These are phyloP conservation scores for Solanum clarkiae DNA, from an alignment of 257 asterid genomes.

Conservation along the genomic window DNA sequence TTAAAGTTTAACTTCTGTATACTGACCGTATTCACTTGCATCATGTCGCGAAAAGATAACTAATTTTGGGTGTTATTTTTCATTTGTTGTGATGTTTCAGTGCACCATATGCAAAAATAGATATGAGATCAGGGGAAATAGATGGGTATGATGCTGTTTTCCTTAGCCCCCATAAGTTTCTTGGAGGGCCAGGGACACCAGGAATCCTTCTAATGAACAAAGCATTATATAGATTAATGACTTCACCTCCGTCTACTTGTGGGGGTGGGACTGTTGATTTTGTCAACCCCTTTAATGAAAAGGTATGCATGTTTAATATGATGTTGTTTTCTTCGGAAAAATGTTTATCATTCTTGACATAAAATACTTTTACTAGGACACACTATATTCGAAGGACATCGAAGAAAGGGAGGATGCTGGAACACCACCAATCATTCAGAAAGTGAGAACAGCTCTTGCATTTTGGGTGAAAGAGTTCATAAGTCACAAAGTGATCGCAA, in stretches of 20 bases:
- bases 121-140: neutral
- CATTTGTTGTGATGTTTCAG: neutral
- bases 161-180: slow-evolving; percentile 36
- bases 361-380: neutral
- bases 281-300: neutral
- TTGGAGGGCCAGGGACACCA: slow-evolving; percentile 51
- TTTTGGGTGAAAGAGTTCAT: slow-evolving; percentile 40
- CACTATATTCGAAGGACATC: slow-evolving; percentile 23
- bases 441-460: slow-evolving; percentile 40
- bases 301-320: neutral
- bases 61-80: neutral
- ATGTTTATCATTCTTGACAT: neutral
- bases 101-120: neutral
- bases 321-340: neutral
- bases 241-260: neutral
- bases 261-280: neutral
- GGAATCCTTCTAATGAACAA: slow-evolving; percentile 36
- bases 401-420: slow-evolving; percentile 60
- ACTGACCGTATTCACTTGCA: no score
- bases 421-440: slow-evolving; percentile 43
- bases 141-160: slow-evolving; percentile 45
- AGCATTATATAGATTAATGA: slow-evolving; percentile 17
- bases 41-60: neutral
- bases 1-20: neutral
- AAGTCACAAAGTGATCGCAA: slow-evolving; percentile 17